Evolutionary conservation across 805 yeast genomes (phyloP), one percentile per base, ranked within the genome.

Genomic region (Zygoascus tannicola): DNA sequence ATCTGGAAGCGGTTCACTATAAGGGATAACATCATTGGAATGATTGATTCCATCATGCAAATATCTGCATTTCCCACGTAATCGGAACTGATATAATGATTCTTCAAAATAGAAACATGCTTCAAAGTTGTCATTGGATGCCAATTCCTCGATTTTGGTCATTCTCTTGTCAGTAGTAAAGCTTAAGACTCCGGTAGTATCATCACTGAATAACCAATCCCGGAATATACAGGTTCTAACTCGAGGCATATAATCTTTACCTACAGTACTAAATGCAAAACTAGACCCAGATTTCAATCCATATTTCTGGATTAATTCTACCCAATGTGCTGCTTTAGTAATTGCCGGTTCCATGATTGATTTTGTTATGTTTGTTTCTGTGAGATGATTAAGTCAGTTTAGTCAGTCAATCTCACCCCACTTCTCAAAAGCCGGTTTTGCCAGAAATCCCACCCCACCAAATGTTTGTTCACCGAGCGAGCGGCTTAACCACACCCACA

Each of bases 131-230:
- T 78, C 71, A 19, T 51, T 40, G 2, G 36, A 15, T 12, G 58
- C 53, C 18, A 68, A 49, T 33, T 82, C 82, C 12, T 63, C 62
- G 54, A 70, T 71, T 60, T 85, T 85, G 40, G 66, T 65, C 68
- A 80, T 77, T 60, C 95, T 67, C 55, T 70, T 69, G 60, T 85
- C 95, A 1, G 92, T 80, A 35, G 81, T 73, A 53, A 81, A 77
- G 0, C 84, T 71, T 42, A 85, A 59, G 10, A 81, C 75, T 55
- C 82, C 85, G 21, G 81, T 79, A 45, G 73, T 68, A 49, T 71
- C 71, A 56, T 83, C 85, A 55, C 76, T 70, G 57, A 85, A 85
- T 40, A 85, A 64, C 61, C 83, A 85, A 5, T 87, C 92, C 40
- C 94, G 70, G 51, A 68, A 75, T 3, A 84, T 76, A 47, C 85